These are phyloP conservation scores for Komagataella pseudopastoris DNA, from an alignment of 805 yeast genomes.

Conservation along the genomic window DNA sequence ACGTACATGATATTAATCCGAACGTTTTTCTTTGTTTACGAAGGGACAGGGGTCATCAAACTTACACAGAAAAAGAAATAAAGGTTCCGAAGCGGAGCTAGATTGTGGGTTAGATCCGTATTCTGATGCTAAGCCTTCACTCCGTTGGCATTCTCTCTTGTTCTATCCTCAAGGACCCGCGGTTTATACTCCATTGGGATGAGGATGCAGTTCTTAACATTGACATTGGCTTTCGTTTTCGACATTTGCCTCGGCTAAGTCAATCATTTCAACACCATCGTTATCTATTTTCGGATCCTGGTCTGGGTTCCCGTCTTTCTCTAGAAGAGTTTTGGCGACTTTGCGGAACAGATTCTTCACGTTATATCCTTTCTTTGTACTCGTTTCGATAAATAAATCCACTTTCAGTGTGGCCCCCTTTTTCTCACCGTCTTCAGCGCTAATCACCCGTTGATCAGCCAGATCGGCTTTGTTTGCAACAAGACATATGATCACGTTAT, in stretches of 20 bases:
- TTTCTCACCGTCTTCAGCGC: slow-evolving; percentile 73
- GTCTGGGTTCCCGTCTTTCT: slow-evolving; percentile 26
- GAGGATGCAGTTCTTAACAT: neutral
- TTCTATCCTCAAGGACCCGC: neutral
- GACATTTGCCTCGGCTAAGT: neutral
- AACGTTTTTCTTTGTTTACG: neutral
- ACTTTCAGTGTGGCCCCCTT: slow-evolving; percentile 63
- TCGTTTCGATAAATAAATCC: slow-evolving; percentile 77
- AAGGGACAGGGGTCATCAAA: neutral
- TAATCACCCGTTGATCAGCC: slow-evolving; percentile 66
- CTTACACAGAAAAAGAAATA: too few relatives aligned
- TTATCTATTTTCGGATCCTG: slow-evolving; percentile 20
- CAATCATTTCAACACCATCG: slow-evolving; percentile 4
- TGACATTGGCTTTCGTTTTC: slow-evolving; percentile 1
- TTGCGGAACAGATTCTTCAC: slow-evolving; percentile 82
- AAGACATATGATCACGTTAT: slow-evolving; percentile 73
- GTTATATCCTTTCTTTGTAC: slow-evolving; percentile 90
- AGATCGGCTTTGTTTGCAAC: slow-evolving; percentile 91
- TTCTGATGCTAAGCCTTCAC: neutral
- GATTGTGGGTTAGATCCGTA: neutral
- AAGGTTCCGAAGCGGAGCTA: neutral
- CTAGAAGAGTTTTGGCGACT: slow-evolving; percentile 86
- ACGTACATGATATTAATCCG: neutral
- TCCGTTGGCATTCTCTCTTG: neutral
- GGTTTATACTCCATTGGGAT: neutral